phyloP scores from a whole-genome alignment of 2,329 filamentous ascomycete species.

The Endothia cerciana region DNA sequence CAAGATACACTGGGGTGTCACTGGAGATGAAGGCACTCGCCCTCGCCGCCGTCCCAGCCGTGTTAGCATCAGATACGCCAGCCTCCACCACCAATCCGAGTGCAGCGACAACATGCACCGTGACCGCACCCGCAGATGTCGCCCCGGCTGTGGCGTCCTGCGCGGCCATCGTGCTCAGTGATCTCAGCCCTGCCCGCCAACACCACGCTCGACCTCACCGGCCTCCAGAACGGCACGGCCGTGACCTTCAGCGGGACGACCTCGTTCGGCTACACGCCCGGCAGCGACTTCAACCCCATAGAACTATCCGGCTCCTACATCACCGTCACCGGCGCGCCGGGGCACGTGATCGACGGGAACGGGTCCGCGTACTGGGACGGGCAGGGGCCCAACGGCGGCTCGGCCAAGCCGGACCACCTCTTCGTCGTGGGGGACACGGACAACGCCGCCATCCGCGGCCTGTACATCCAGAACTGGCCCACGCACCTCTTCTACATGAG shows the following conservation, averaged over 20 bases:
- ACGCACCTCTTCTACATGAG: constrained; percentile 48
- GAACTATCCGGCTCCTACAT: constrained; percentile 29
- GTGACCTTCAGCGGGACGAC: constrained; percentile 34
- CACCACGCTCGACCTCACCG: constrained; percentile 41
- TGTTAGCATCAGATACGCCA: constrained; percentile 5
- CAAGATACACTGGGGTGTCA: no score
- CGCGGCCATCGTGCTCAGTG: constrained; percentile 42
- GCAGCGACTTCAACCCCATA: constrained; percentile 27
- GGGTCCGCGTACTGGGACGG: constrained; percentile 35
- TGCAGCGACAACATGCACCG: constrained; percentile 26
- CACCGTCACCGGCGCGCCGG: constrained; percentile 31
- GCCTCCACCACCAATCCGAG: not conserved
- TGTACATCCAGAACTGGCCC: constrained; percentile 49
- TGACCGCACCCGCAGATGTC: constrained; percentile 27
- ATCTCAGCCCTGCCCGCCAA: constrained; percentile 42
- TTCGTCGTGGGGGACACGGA: constrained; percentile 3
- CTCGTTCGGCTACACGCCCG: constrained; percentile 24
- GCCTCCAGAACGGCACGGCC: constrained; percentile 39
- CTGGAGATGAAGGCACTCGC: constrained; percentile 6
- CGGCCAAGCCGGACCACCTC: constrained; percentile 14
- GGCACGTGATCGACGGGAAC: constrained; percentile 30
- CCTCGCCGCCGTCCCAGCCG: constrained; percentile 14
- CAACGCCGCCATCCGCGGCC: constrained; percentile 40
- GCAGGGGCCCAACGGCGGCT: constrained; percentile 15
- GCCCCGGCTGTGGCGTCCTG: constrained; percentile 35